Conservation (phyloP, 208 protist species). For the Trichomonas vaginalis region DNA sequence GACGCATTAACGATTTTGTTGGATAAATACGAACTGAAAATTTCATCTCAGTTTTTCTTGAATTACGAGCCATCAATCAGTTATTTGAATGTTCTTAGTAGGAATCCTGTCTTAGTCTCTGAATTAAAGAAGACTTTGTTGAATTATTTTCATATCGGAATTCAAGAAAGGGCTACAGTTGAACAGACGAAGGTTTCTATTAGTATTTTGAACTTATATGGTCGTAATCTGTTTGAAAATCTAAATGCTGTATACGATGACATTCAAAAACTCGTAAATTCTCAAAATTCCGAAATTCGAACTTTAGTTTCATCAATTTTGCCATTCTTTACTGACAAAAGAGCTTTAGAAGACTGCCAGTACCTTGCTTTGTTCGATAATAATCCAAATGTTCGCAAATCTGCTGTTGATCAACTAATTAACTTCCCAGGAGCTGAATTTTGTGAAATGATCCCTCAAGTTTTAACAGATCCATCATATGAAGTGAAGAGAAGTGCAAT, state of each 20-base stretch:
- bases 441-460: not conserved
- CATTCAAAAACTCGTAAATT: not conserved
- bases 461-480: not conserved
- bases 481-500: not conserved
- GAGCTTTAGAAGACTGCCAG: not conserved
- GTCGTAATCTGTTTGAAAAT: not conserved
- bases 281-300: not conserved
- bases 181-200: not conserved
- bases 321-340: not conserved
- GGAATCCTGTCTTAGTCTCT: not conserved
- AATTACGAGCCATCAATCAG: not conserved
- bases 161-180: not conserved
- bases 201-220: not conserved
- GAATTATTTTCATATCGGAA: not conserved
- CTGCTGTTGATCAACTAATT: not conserved
- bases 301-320: not conserved
- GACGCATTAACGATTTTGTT: not conserved
- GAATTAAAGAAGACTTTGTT: not conserved
- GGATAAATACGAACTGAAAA: not conserved
- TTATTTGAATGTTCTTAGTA: not conserved
- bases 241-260: not conserved
- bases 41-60: not conserved
- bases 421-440: not conserved
- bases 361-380: not conserved
- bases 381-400: not conserved